Percentiles rank a stretch among this genome's conserved stretches.
Conservation (phyloP, 164 flowering plant species). For the Piper betle region DNA sequence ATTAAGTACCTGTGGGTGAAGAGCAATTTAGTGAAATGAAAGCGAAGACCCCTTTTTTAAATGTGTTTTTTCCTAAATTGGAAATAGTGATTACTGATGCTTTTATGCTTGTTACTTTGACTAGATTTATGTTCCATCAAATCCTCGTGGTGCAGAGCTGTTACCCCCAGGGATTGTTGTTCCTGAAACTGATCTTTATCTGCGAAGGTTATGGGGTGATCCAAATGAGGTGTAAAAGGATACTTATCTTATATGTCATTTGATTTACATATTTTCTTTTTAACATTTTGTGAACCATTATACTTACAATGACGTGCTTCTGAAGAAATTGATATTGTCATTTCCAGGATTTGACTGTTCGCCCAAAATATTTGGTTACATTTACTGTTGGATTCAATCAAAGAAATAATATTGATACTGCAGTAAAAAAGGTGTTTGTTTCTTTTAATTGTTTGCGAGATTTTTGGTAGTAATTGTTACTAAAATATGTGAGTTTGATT, state of each 20-base stretch:
- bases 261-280: too few species aligned
- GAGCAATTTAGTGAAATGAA: background rate
- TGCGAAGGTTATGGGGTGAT: slow-evolving; percentile 92
- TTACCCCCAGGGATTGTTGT: slow-evolving; percentile 83
- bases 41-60: background rate
- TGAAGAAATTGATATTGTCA: slow-evolving; percentile 4
- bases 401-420: slow-evolving; percentile 55
- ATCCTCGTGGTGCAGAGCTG: slow-evolving; percentile 82
- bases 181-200: slow-evolving; percentile 57
- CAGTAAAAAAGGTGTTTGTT: slow-evolving; percentile 57
- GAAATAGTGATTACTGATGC: background rate
- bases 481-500: background rate
- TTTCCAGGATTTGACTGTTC: slow-evolving; percentile 63
- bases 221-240: slow-evolving; percentile 53
- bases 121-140: slow-evolving; percentile 70
- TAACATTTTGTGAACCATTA: background rate
- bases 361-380: slow-evolving; percentile 72
- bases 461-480: background rate
- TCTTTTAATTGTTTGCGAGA: background rate
- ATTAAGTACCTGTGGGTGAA: background rate
- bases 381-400: slow-evolving; percentile 82
- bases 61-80: background rate
- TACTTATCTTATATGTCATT: background rate
- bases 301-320: background rate
- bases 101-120: slow-evolving; percentile 3